A percentile compares a stretch with the other conserved stretches of the same genome.
Conservation (phyloP, 371 early-diverging fungal genomes). For the Circinella umbellata region DNA sequence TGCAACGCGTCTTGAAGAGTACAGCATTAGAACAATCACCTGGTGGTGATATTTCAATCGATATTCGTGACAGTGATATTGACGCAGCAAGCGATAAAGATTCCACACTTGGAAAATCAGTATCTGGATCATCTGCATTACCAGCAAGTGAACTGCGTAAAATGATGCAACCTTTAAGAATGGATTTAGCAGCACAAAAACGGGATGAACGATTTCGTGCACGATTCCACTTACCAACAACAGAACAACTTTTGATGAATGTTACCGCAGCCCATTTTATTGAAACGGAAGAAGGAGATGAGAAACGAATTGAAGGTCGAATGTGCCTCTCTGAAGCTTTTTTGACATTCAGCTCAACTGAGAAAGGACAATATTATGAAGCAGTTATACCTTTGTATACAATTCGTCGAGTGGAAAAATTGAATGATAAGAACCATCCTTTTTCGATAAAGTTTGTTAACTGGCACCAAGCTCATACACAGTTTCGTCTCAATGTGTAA, state of each 20-base stretch:
- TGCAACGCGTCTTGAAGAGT: conserved; percentile 87
- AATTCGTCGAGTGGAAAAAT: conserved; percentile 87
- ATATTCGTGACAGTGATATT: conserved; percentile 41
- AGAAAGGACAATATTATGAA: conserved; percentile 53
- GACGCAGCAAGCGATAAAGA: conserved; percentile 33
- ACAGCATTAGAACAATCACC: conserved; percentile 75
- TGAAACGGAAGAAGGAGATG: conserved; percentile 22
- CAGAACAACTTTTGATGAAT: conserved; percentile 67
- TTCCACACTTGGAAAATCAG: neutral
- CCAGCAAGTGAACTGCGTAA: conserved; percentile 37
- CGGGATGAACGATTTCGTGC: conserved; percentile 78
- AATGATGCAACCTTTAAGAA: conserved; percentile 59
- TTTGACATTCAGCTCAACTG: conserved; percentile 77
- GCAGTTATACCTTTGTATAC: conserved; percentile 87
- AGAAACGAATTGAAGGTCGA: conserved; percentile 56
- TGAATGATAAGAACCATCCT: conserved; percentile 45
- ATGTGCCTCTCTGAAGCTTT: conserved; percentile 85
- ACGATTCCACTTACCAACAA: conserved; percentile 71
- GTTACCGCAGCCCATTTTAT: conserved; percentile 54
- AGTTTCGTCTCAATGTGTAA: conserved; percentile 49
- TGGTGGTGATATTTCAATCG: conserved; percentile 55
- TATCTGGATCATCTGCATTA: neutral
- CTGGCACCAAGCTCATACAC: conserved; percentile 64
- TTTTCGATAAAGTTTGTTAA: conserved; percentile 62
- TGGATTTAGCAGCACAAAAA: conserved; percentile 73